Conservation (phyloP, 2,329 filamentous ascomycete species). For the Pleomassaria siparia region DNA sequence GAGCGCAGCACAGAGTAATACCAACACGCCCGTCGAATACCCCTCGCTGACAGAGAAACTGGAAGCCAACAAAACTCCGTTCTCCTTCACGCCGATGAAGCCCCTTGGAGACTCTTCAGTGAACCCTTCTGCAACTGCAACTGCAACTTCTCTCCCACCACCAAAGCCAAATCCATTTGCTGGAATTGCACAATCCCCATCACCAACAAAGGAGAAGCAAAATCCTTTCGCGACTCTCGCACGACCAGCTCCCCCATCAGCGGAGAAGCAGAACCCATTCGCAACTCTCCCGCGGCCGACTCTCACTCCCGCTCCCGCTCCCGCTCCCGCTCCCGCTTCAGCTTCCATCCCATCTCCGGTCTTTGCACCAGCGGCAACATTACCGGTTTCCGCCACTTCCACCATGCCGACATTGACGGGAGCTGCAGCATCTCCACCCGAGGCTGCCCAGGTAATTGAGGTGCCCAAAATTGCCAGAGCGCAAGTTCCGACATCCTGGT, state of each 20-base stretch:
- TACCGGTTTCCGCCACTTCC: background rate
- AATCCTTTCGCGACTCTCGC: background rate
- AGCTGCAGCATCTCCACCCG: background rate
- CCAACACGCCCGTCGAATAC: background rate
- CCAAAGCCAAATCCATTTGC: background rate
- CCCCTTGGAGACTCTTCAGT: background rate
- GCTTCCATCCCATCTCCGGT: background rate
- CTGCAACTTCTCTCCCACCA: background rate
- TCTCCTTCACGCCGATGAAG: background rate
- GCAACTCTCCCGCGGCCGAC: background rate
- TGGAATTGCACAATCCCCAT: background rate
- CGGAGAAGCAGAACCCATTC: background rate
- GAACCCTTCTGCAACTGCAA: background rate
- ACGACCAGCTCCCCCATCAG: background rate
- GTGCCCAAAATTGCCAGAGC: slow-evolving; percentile 21
- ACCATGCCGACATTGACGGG: slow-evolving; percentile 4
- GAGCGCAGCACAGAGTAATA: background rate
- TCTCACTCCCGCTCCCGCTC: background rate
- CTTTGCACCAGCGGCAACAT: background rate
- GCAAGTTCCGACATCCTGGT: slow-evolving; percentile 29
- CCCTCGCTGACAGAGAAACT: background rate
- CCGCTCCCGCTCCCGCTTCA: too few relatives aligned
- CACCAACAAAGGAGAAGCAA: background rate
- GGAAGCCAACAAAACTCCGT: background rate
- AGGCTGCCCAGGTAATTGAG: background rate